Base-by-base conservation (phyloP, 257 asterid genomes). In the Catharanthus roseus region DNA sequence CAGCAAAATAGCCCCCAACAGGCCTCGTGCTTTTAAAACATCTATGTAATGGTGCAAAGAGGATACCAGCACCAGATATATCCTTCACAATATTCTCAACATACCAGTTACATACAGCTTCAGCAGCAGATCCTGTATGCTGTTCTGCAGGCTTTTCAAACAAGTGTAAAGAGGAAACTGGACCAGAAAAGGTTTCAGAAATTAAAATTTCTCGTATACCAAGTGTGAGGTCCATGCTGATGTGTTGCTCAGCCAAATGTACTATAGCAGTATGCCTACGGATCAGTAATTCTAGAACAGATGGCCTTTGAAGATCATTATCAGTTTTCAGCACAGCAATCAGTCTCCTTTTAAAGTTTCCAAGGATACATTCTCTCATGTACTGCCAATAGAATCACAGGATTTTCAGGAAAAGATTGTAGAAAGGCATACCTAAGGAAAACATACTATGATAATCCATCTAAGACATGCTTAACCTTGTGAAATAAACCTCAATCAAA, bases 291-390 rank as follows among this genome's bases (percentile, higher is more conserved):
- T 88, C 96, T 44, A 91, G 81, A 72, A 95, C 90, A 45, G 97
- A 88, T 53, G 99, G 96, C 67, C 99, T 85, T 76, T 95, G 99
- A 72, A 91, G 95, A 87, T 95, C 99, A 51, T 95, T 84, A 80
- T 91, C 99, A n/a, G 88, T 85, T 86, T 89, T 95, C 75, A 91
- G 86, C 76, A 95, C 95, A 34, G 96, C 82, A 77, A 91, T 89
- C 82, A 95, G 84, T 77, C 99, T 84, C 86, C 96, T 85, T 75
- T 85, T 89, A 86, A 95, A 95, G 78, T 95, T 95, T 70, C 90
- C 99, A 2, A 91, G 95, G 81, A 95, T 88, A 82, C 99, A 95
- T 53, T 91, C 99, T 85, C 97, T 87, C 99, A 95, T 95, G 79
- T 95, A 95, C 97, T 95, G 96, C 87, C 86, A 41, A 75, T 26